Conservation (phyloP, 345 rosid species). For the Triadica sebifera region DNA sequence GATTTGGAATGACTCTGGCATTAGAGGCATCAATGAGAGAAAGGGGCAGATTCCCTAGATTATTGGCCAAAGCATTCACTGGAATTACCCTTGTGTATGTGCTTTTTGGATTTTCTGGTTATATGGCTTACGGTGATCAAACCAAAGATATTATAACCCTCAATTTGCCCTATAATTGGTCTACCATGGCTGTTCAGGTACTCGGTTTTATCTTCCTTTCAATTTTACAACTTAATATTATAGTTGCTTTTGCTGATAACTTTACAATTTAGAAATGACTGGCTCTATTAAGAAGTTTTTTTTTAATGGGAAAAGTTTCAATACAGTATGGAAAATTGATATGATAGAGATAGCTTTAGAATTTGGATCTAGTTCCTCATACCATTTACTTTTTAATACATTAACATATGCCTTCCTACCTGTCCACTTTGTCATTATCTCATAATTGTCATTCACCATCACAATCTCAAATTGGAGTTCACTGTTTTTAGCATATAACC, state of each 20-base stretch:
- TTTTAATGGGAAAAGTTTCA: not conserved
- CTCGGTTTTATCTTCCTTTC: not conserved
- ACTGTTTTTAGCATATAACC: slow-evolving; percentile 11
- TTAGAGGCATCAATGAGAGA: slow-evolving; percentile 81
- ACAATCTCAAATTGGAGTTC: slow-evolving; percentile 8
- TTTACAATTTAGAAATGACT: not conserved
- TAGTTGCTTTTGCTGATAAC: not conserved
- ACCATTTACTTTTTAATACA: not conserved
- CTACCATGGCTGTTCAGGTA: slow-evolving; percentile 76
- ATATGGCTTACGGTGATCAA: slow-evolving; percentile 86
- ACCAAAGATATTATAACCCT: slow-evolving; percentile 79
- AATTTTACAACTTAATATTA: not conserved
- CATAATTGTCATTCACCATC: slow-evolving; percentile 9
- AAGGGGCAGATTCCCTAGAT: slow-evolving; percentile 49
- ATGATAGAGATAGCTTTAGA: slow-evolving; percentile 6
- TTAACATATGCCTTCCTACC: slow-evolving; percentile 5
- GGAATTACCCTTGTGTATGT: slow-evolving; percentile 64
- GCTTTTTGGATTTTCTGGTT: slow-evolving; percentile 73
- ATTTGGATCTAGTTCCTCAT: slow-evolving; percentile 10
- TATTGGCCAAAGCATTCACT: slow-evolving; percentile 59
- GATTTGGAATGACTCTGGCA: slow-evolving; percentile 89
- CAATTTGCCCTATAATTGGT: slow-evolving; percentile 73
- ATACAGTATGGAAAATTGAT: not conserved
- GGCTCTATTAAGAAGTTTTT: not conserved
- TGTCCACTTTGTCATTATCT: slow-evolving; percentile 27